Evolutionary conservation across 768 basidiomycete species (phyloP).

Genomic region (Tulasnella sp.): DNA sequence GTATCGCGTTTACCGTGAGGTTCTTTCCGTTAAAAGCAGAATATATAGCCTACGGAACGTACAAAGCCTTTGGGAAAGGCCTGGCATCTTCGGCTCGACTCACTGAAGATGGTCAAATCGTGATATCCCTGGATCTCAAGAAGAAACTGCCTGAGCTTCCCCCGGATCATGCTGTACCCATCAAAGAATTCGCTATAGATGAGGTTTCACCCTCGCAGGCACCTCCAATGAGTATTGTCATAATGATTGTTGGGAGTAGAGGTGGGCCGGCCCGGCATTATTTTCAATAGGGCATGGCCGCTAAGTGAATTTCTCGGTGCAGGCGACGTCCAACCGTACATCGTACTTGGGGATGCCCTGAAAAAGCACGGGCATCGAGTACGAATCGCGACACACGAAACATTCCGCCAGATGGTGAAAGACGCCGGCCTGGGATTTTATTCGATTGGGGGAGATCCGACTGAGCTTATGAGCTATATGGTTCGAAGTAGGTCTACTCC

Average conservation of each 20-base stretch:
- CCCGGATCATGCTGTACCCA: conserved; percentile 38
- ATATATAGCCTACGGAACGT: conserved; percentile 33
- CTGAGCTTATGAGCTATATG: conserved; percentile 64
- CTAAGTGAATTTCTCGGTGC: too few relatives aligned
- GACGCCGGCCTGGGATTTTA: conserved; percentile 51
- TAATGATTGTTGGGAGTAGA: conserved; percentile 61
- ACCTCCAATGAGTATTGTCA: conserved; percentile 46
- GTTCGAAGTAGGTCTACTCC: conserved; percentile 46
- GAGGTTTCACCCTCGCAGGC: background rate
- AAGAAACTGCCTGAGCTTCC: conserved; percentile 46
- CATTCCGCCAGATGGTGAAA: conserved; percentile 48
- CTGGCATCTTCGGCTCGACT: conserved; percentile 39
- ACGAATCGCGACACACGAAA: conserved; percentile 54
- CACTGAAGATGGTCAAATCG: conserved; percentile 42
- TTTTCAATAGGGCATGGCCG: too few relatives aligned
- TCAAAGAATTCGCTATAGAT: conserved; percentile 47
- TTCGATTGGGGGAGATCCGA: conserved; percentile 53
- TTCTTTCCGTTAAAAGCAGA: too few relatives aligned
- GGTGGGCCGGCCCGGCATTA: conserved; percentile 33
- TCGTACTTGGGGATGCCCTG: conserved; percentile 48
- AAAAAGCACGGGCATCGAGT: conserved; percentile 48
- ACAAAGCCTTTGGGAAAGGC: conserved; percentile 37
- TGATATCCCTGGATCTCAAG: conserved; percentile 43
- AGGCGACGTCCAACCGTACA: conserved; percentile 63
- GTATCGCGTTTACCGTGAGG: too few relatives aligned